Conservation (phyloP, 2,329 filamentous ascomycete species). For the Alternaria ventricosa region DNA sequence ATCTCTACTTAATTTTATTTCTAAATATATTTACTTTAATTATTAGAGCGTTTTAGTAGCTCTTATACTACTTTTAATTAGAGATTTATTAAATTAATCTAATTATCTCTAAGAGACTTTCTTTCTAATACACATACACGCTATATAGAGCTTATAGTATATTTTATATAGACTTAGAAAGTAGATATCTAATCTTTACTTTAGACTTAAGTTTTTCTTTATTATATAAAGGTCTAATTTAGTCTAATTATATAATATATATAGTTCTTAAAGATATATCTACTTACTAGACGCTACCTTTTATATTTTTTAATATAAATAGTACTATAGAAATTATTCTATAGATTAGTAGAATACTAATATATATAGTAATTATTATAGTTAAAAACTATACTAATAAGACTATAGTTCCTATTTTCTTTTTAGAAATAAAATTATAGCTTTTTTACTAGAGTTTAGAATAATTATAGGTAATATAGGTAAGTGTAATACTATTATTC, state of each 20-base stretch:
- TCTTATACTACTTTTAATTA: slow-evolving; percentile 77
- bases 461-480: slow-evolving; percentile 80
- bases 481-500: slow-evolving; percentile 70
- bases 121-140: slow-evolving; percentile 73
- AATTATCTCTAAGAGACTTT: slow-evolving; percentile 66
- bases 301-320: slow-evolving; percentile 78
- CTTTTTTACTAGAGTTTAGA: slow-evolving; percentile 78
- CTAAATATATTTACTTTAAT: not conserved
- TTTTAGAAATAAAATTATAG: slow-evolving; percentile 67
- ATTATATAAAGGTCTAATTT: slow-evolving; percentile 50
- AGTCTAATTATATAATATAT: slow-evolving; percentile 79
- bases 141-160: slow-evolving; percentile 70
- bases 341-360: slow-evolving; percentile 83
- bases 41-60: slow-evolving; percentile 77
- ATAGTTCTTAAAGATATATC: slow-evolving; percentile 81
- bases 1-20: not conserved
- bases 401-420: slow-evolving; percentile 77
- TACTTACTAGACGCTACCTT: slow-evolving; percentile 79
- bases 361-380: slow-evolving; percentile 62
- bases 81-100: slow-evolving; percentile 79
- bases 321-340: slow-evolving; percentile 71
- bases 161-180: slow-evolving; percentile 22
- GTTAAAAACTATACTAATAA: slow-evolving; percentile 13
- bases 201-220: slow-evolving; percentile 1
- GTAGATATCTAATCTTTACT: slow-evolving; percentile 42